Base-by-base conservation (phyloP, 2,329 filamentous ascomycete species). In the Epicoccum sorghinum region DNA sequence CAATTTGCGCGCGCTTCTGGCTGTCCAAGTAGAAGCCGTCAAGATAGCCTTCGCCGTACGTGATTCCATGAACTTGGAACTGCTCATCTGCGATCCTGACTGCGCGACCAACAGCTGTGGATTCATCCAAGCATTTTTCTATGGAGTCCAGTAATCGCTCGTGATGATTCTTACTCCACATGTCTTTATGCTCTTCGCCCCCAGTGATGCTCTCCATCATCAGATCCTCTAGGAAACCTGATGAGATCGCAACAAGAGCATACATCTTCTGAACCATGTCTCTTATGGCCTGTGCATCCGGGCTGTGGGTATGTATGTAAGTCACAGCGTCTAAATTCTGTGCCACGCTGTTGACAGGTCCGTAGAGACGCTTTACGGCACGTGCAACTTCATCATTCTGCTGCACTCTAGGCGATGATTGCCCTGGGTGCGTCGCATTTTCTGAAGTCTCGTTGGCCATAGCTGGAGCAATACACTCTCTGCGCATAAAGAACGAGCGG, bases 121-220 rank as follows among this genome's bases (percentile, higher is more conserved):
- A 29, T 5, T 36, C 10, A 32, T 13, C 29, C 4, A 41, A 33
- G 23, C 40, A 54, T 33, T 45, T 24, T 1, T 25, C 18, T 13
- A 45, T 32, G 7, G 35, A 45, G 24, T 7, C 9, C 13, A 24
- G 24, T 12, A 54, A 23, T 7, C 29, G 41, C 7, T 45, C 5
- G 7, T 36, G 12, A 27, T 54, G 52, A 4, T 44, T 24, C 4
- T 14, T 41, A 35, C 35, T 46, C 52, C 52, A 50, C 41, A 50
- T 38, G 1, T 32, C 35, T 24, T 42, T 22, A n/a, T 13, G 23
- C 12, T 13, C 7, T 9, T 18, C 23, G 4, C 13, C 14, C 5
- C 23, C n/a, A 6, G 13, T 14, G 4, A 23, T 22, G 14, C 14
- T 30, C 23, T 18, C 40, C 10, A 45, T 33, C 35, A 35, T 8